Base-by-base conservation (phyloP, 108 stramenopile species). In the Thalassiosira profunda region DNA sequence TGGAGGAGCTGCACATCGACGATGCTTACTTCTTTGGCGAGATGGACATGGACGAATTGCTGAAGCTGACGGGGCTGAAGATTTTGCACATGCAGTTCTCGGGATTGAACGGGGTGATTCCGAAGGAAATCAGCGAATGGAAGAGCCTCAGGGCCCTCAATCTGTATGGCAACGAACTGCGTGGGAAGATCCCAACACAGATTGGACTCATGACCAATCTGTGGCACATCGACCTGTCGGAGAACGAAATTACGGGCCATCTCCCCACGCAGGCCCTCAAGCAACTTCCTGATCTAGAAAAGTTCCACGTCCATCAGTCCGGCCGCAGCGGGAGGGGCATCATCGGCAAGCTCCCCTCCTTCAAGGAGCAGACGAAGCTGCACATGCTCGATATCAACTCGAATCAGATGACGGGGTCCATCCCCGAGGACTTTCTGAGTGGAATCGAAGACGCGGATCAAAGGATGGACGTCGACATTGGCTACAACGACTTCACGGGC, bases 361-460 rank as follows among this genome's bases (percentile, higher is more conserved):
- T 89, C 48, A 49, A 57, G 43, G 65, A 79, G n/a, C 56, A 81
- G 8, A 76, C 68, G 10, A 70, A 79, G 40, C 79, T 80, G 43
- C 75, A 72, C 64, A 73, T 72, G 67, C 76, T 85, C 10, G 88
- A 89, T 66, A 63, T 84, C 4, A 84, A 81, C 23, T 70, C 74
- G 36, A 86, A 85, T 47, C 58, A 78, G 21, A 66, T 89, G 65
- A 86, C 85, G 8, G 88, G 88, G 49, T 48, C 74, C 0, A 84
- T 89, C 54, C 88, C 88, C n/a, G 51, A 52, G 29, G 52, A 83
- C 47, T 89, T 89, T 59, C 36, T 89, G 68, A 51, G 41, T n/a
- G 70, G 64, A 30, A 45, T 71, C 42, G 45, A 55, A n/a, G 64
- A 79, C 24, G 64, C 61, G 1, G 58, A 60, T 26, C 70, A 79